phyloP scores from a whole-genome alignment of 495 filamentous ascomycete genomes.

The Tuber microsphaerosporum region DNA sequence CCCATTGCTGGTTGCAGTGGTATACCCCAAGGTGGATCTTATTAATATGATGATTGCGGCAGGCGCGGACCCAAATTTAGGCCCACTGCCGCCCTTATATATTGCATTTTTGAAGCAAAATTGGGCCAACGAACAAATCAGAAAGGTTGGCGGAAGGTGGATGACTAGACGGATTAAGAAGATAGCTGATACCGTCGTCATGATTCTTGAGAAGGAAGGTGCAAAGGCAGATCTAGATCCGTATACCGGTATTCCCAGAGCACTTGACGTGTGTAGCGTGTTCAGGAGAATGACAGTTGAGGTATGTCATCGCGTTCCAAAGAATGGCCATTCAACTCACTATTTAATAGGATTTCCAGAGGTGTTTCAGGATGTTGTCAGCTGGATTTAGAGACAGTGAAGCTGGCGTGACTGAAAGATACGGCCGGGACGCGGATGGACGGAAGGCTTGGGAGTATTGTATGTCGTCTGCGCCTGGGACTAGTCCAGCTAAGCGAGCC shows the following conservation, averaged over 20 bases:
- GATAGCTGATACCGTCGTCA: background rate
- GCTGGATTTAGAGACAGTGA: background rate
- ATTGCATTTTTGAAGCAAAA: background rate
- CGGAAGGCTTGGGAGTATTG: background rate
- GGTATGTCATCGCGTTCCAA: background rate
- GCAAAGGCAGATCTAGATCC: background rate
- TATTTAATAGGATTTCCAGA: background rate
- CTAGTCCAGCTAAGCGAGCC: background rate
- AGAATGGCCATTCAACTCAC: background rate
- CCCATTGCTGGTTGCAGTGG: background rate
- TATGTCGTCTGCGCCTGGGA: background rate
- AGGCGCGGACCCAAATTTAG: background rate
- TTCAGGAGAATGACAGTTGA: background rate
- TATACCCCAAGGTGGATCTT: background rate
- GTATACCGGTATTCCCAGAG: background rate
- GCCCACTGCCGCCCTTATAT: background rate
- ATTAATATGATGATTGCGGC: conserved; percentile 2
- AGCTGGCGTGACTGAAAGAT: background rate
- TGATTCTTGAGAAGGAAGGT: background rate
- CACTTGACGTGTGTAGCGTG: background rate
- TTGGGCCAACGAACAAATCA: conserved; percentile 1
- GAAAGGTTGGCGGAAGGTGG: background rate
- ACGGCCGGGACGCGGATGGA: background rate
- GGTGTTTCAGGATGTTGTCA: background rate
- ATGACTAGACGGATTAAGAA: background rate